Conservation (phyloP, 352 stramenopile genomes). For the Phytopythium cucurbitacearum region DNA sequence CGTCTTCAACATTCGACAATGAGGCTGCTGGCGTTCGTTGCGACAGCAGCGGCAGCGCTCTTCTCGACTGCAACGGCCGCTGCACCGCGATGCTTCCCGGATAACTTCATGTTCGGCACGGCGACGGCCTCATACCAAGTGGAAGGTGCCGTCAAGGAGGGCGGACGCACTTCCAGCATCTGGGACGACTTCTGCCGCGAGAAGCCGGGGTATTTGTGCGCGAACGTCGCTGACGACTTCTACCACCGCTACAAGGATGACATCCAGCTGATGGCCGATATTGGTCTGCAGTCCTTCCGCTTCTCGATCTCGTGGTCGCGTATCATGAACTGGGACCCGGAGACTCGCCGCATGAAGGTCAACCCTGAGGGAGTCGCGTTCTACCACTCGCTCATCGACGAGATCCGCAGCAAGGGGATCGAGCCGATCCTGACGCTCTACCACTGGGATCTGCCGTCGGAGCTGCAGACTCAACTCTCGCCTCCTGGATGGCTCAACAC, state of each 20-base stretch:
- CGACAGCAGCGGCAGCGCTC: not conserved
- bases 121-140: slow-evolving; percentile 88
- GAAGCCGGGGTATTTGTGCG: slow-evolving; percentile 59
- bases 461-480: slow-evolving; percentile 30
- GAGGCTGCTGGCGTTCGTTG: no score
- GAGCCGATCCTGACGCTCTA: slow-evolving; percentile 21
- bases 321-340: slow-evolving; percentile 23
- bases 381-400: slow-evolving; percentile 27
- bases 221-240: slow-evolving; percentile 87
- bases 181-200: slow-evolving; percentile 88
- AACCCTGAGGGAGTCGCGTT: slow-evolving; percentile 21
- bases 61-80: slow-evolving; percentile 3
- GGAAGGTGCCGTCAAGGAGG: slow-evolving; percentile 77
- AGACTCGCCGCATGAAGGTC: slow-evolving; percentile 11
- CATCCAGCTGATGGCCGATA: slow-evolving; percentile 77
- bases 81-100: slow-evolving; percentile 25
- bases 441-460: slow-evolving; percentile 18
- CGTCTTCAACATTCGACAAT: no score
- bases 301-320: slow-evolving; percentile 35
- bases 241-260: slow-evolving; percentile 83
- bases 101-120: slow-evolving; percentile 68
- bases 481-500: slow-evolving; percentile 8
- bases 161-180: slow-evolving; percentile 77
- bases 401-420: slow-evolving; percentile 11
- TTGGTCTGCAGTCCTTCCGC: slow-evolving; percentile 88